phyloP scores from a whole-genome alignment of 441 rosid genomes.

The Mallotus repandus region DNA sequence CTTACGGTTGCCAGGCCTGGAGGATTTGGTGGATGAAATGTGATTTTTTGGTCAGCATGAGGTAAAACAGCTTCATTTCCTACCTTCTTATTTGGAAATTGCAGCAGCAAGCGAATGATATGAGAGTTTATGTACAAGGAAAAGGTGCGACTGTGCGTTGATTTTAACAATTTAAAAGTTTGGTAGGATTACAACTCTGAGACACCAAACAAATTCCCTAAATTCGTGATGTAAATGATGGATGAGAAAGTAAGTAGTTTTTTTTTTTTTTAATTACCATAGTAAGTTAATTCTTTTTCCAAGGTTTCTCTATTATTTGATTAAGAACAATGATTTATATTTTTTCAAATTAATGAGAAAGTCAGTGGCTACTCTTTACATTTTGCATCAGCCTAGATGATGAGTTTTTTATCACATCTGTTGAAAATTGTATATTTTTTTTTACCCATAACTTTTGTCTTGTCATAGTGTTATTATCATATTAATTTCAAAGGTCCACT shows the following conservation, averaged over 20 bases:
- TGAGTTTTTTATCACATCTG: not conserved
- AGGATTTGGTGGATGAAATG: slow-evolving; percentile 8
- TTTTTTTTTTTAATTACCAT: slow-evolving; percentile 8
- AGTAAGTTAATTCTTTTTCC: slow-evolving; percentile 18
- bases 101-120: not conserved
- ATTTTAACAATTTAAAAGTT: slow-evolving; percentile 22
- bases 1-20: slow-evolving; percentile 14
- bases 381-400: slow-evolving; percentile 7
- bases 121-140: slow-evolving; percentile 16
- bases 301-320: slow-evolving; percentile 14
- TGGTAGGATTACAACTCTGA: not conserved
- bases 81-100: slow-evolving; percentile 21
- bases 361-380: slow-evolving; percentile 1
- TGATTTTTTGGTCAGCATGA: slow-evolving; percentile 17
- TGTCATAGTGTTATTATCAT: no score
- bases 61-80: slow-evolving; percentile 29
- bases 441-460: no score
- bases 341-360: slow-evolving; percentile 11
- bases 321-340: slow-evolving; percentile 13
- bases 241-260: slow-evolving; percentile 29
- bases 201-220: no score
- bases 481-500: no score
- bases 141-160: slow-evolving; percentile 24
- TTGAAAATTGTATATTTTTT: not conserved
- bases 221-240: slow-evolving; percentile 43